Percentiles rank a stretch among this genome's conserved stretches.
These are phyloP conservation scores for Candida multigemmis DNA, from an alignment of 805 yeast species.

Conservation along the genomic window DNA sequence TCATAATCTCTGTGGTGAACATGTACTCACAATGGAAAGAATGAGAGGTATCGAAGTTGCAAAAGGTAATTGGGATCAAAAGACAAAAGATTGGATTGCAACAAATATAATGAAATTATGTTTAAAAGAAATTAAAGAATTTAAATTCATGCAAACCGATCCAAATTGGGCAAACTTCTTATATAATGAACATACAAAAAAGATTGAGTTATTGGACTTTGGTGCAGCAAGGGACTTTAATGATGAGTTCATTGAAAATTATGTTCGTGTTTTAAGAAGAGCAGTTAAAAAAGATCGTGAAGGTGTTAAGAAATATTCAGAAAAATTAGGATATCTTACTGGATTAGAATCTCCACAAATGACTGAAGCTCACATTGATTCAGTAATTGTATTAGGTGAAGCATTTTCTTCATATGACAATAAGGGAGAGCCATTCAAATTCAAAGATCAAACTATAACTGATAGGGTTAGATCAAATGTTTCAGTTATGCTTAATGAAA, in stretches of 20 bases:
- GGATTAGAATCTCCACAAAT: constrained; percentile 83
- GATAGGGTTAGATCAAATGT: constrained; percentile 87
- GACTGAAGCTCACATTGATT: constrained; percentile 89
- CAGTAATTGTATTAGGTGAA: constrained; percentile 85
- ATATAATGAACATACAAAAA: constrained; percentile 59
- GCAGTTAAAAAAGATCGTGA: constrained; percentile 63
- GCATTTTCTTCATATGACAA: constrained; percentile 61
- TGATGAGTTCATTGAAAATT: constrained; percentile 57
- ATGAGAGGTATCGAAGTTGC: constrained; percentile 80
- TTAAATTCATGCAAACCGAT: constrained; percentile 94
- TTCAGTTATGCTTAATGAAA: constrained; percentile 80
- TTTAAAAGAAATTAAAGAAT: constrained; percentile 73
- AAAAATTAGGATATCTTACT: constrained; percentile 77
- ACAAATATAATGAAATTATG: constrained; percentile 81
- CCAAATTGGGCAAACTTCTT: constrained; percentile 99
- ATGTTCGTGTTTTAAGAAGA: constrained; percentile 63
- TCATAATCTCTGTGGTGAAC: constrained; percentile 69
- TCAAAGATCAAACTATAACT: constrained; percentile 81
- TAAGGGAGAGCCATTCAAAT: constrained; percentile 52
- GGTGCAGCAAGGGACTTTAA: constrained; percentile 87
- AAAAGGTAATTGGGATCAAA: constrained; percentile 68
- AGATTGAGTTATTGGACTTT: constrained; percentile 84
- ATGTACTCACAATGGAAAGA: constrained; percentile 81
- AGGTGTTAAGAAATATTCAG: constrained; percentile 55
- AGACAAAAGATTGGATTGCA: constrained; percentile 72